phyloP scores from a whole-genome alignment of 805 yeast genomes.

The Pichia insulana region DNA sequence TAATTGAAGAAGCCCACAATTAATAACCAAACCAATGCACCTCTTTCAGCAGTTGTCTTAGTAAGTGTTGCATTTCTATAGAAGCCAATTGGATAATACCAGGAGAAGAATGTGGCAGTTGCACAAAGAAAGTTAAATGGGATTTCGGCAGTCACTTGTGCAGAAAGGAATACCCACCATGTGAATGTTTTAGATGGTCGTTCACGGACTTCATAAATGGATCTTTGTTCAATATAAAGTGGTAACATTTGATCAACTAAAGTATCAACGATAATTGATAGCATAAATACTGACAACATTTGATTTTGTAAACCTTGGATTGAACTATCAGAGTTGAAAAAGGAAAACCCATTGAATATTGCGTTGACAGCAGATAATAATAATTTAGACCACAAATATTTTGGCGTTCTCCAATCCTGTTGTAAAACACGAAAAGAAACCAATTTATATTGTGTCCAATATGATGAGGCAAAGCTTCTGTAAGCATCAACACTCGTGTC shows the following conservation, averaged over 20 bases:
- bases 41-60: slow-evolving; percentile 40
- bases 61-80: slow-evolving; percentile 49
- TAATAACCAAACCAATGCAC: slow-evolving; percentile 40
- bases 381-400: slow-evolving; percentile 49
- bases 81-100: slow-evolving; percentile 70
- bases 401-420: slow-evolving; percentile 60
- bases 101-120: slow-evolving; percentile 52
- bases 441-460: slow-evolving; percentile 32
- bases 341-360: slow-evolving; percentile 60
- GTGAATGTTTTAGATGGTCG: slow-evolving; percentile 63
- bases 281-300: slow-evolving; percentile 71
- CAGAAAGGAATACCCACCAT: slow-evolving; percentile 53
- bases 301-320: slow-evolving; percentile 72
- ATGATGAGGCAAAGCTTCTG: slow-evolving; percentile 39
- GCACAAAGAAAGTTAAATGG: slow-evolving; percentile 58
- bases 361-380: slow-evolving; percentile 44
- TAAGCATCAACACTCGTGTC: slow-evolving; percentile 26
- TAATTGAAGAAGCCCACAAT: slow-evolving; percentile 42
- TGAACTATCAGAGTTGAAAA: slow-evolving; percentile 55
- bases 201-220: slow-evolving; percentile 64
- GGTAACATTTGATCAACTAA: slow-evolving; percentile 58
- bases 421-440: slow-evolving; percentile 45
- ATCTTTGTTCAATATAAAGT: slow-evolving; percentile 50
- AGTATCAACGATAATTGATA: slow-evolving; percentile 46
- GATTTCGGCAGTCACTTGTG: slow-evolving; percentile 56